Percentiles rank a stretch among this genome's conserved stretches.
Conservation (phyloP, 2,329 filamentous ascomycete species). For the Penicillium aurantiogriseum region DNA sequence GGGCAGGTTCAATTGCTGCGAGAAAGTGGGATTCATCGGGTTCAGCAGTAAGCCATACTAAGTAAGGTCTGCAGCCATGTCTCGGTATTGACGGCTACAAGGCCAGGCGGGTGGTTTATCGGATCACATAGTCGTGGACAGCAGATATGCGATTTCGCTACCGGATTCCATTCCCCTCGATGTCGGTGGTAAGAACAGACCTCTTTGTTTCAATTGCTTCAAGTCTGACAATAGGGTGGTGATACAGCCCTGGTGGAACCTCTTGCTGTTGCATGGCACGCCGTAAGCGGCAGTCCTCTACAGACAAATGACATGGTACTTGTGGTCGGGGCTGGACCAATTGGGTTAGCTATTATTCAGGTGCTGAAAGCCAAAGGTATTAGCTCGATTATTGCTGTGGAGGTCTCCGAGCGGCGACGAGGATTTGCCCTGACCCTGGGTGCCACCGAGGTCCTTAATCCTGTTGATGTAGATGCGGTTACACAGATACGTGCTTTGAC, state of each 20-base stretch:
- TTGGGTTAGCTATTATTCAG: constrained; percentile 60
- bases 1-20: constrained; percentile 58
- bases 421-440: constrained; percentile 56
- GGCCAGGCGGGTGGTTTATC: constrained; percentile 30
- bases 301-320: constrained; percentile 49
- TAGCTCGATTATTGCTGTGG: constrained; percentile 57
- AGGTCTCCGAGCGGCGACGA: constrained; percentile 53
- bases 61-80: constrained; percentile 16
- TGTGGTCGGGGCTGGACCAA: constrained; percentile 61
- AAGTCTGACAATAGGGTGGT: not conserved
- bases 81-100: constrained; percentile 41
- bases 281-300: constrained; percentile 51
- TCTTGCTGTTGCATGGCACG: constrained; percentile 63
- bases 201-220: not conserved
- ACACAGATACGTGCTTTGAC: constrained; percentile 49
- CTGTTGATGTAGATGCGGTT: constrained; percentile 48
- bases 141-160: constrained; percentile 22
- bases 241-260: constrained; percentile 59
- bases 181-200: constrained; percentile 19
- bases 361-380: constrained; percentile 55
- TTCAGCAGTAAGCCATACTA: constrained; percentile 39
- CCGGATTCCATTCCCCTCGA: constrained; percentile 25
- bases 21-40: constrained; percentile 55
- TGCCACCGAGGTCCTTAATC: constrained; percentile 55
- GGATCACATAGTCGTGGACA: constrained; percentile 28